Base-by-base conservation (phyloP, 352 stramenopile species). In the Phytophthora capsici region DNA sequence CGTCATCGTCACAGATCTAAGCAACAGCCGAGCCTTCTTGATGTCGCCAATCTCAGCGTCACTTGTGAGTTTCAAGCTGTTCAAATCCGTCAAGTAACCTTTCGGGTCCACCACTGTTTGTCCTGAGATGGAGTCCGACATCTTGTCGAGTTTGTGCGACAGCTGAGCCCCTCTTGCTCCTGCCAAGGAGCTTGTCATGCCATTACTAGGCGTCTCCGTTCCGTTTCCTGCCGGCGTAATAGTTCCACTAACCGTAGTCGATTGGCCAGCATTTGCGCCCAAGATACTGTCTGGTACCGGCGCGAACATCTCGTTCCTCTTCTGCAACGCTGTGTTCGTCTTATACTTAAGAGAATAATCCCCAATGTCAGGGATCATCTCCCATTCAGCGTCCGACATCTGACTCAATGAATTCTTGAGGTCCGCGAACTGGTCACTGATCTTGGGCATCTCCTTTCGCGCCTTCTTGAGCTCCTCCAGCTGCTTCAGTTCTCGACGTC, bases 31-130 rank as follows among this genome's bases (percentile, higher is more conserved):
- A 19, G 97, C 97, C 69, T 99, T 99, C 67, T 99, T 98, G 41
- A 99, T 98, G 77, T 99, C 98, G 20, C 95, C 96, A 37, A 99
- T 96, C 74, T 99, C 94, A 0, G 95, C 90, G 56, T 98, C 92
- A 22, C 86, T 94, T 30, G 86, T 93, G 40, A 99, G 89, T 64
- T 98, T 98, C 38, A 98, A 59, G 54, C 79, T 98, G 63, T 98
- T 98, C 34, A 99, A 79, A 63, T 96, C 93, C 2, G 97, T 99
- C n/a, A 99, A 69, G 75, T 99, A 99, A 8, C 98, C 97, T 69
- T 98, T 96, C 0, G 97, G 95, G 76, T 99, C 97, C 23, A 99
- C 92, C 2, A 98, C 95, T 0, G 96, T 99, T 82, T 99, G 95
- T 2, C 97, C 97, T 20, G 74, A 90, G 17, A 99, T 90, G 40